phyloP scores from a whole-genome alignment of 2,329 filamentous ascomycete genomes.

The Pseudogymnoascus sp. region DNA sequence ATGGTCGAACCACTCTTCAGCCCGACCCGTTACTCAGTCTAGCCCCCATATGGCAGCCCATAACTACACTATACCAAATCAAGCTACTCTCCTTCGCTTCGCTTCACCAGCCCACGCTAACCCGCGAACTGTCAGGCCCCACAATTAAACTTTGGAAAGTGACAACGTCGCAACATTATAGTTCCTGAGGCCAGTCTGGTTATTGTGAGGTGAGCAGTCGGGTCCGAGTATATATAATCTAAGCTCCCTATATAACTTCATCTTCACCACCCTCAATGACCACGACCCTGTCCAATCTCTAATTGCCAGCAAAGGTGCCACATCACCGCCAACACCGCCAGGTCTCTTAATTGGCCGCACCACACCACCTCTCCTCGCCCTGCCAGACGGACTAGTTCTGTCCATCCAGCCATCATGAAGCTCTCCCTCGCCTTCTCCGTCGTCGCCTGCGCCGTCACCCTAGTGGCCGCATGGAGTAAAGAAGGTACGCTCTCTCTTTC shows the following conservation, averaged over 20 bases:
- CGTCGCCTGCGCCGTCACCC: slow-evolving; percentile 22
- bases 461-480: slow-evolving; percentile 30
- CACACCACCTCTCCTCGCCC: not conserved
- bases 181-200: not conserved
- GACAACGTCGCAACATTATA: slow-evolving; percentile 1
- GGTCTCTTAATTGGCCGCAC: not conserved
- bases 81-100: not conserved
- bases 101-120: not conserved
- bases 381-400: not conserved
- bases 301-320: not conserved
- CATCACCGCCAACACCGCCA: not conserved
- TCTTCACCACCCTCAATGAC: not conserved
- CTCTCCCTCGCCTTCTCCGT: slow-evolving; percentile 22
- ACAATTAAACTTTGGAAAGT: slow-evolving; percentile 1
- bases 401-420: slow-evolving; percentile 25
- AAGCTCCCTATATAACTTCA: not conserved
- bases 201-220: not conserved
- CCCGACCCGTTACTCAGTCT: not conserved
- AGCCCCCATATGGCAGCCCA: not conserved
- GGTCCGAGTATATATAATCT: not conserved
- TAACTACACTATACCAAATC: not conserved
- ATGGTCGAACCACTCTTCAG: not conserved
- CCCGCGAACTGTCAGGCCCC: not conserved
- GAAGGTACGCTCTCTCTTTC: slow-evolving; percentile 23
- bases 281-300: not conserved